A percentile compares a stretch with the other conserved stretches of the same genome.
Evolutionary conservation across 1,284 basidiomycete species (phyloP).

Genomic region (Pseudozyma pruni): DNA sequence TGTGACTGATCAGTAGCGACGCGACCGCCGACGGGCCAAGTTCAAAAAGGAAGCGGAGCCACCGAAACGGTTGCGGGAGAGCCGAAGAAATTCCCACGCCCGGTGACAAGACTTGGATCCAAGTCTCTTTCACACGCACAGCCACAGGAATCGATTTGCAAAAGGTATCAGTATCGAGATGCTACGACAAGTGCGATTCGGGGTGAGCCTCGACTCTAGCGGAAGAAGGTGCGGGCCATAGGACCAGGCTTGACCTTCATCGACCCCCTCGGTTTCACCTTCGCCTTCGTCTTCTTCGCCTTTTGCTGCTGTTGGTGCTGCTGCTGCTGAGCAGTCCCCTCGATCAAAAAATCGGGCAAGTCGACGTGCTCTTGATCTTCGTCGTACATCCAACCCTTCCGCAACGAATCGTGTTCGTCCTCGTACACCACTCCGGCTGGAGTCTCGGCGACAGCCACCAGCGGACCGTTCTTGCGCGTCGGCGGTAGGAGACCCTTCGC

Average conservation of each 20-base stretch:
- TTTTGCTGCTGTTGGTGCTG: neutral
- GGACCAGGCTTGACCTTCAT: conserved; percentile 39
- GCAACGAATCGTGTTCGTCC: conserved; percentile 32
- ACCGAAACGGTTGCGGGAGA: too few relatives aligned
- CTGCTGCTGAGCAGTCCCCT: neutral
- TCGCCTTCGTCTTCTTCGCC: conserved; percentile 16
- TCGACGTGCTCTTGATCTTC: conserved; percentile 11
- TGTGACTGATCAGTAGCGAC: too few relatives aligned
- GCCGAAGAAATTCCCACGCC: neutral
- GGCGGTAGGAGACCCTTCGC: conserved; percentile 9
- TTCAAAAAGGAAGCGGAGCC: neutral
- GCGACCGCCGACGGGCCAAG: too few relatives aligned
- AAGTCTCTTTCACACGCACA: neutral
- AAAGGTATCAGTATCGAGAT: conserved; percentile 1
- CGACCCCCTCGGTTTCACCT: conserved; percentile 13
- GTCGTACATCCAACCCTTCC: conserved; percentile 36
- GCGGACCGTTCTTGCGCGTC: neutral
- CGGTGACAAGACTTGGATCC: neutral
- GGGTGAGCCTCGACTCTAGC: conserved; percentile 4
- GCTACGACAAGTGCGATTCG: neutral
- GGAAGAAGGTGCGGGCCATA: conserved; percentile 39
- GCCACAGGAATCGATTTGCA: too few relatives aligned
- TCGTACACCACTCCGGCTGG: conserved; percentile 8
- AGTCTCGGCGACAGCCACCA: conserved; percentile 1
- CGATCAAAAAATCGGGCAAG: conserved; percentile 42